These are phyloP conservation scores for Pichia manshurica DNA, from an alignment of 805 yeast genomes.

Conservation along the genomic window DNA sequence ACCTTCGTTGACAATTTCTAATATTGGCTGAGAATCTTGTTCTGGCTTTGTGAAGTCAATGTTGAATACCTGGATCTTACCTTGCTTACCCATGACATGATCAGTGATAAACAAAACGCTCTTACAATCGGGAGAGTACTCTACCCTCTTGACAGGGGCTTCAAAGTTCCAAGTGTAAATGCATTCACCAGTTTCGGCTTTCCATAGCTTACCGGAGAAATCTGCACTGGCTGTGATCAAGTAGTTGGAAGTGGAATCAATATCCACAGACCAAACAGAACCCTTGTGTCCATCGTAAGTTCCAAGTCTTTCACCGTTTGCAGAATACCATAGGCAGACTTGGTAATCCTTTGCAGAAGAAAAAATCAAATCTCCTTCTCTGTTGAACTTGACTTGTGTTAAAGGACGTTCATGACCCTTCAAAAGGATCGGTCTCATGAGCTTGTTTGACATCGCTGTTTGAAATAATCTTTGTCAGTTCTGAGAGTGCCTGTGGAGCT, in stretches of 20 bases:
- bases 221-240: slow-evolving; percentile 92
- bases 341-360: slow-evolving; percentile 88
- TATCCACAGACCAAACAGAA: slow-evolving; percentile 92
- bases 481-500: no score
- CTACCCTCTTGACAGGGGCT: slow-evolving; percentile 89
- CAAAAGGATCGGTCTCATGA: slow-evolving; percentile 63
- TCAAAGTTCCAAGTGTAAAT: slow-evolving; percentile 66
- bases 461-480: no score
- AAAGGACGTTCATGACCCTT: slow-evolving; percentile 98
- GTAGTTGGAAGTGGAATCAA: slow-evolving; percentile 60
- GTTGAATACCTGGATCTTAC: slow-evolving; percentile 66
- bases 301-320: slow-evolving; percentile 95
- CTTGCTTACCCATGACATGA: slow-evolving; percentile 84
- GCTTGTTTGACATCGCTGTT: slow-evolving; percentile 17
- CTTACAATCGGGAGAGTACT: slow-evolving; percentile 69
- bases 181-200: slow-evolving; percentile 69
- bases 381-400: slow-evolving; percentile 92
- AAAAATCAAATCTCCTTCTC: slow-evolving; percentile 90
- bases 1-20: slow-evolving; percentile 50
- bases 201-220: slow-evolving; percentile 79
- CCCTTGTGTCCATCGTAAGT: slow-evolving; percentile 87
- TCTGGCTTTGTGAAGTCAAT: slow-evolving; percentile 41
- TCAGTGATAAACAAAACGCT: slow-evolving; percentile 75
- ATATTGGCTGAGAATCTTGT: slow-evolving; percentile 50
- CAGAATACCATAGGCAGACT: slow-evolving; percentile 89